These are phyloP conservation scores for Cryptosporidium parvum DNA, from an alignment of 169 alveolate genomes.

Conservation along the genomic window DNA sequence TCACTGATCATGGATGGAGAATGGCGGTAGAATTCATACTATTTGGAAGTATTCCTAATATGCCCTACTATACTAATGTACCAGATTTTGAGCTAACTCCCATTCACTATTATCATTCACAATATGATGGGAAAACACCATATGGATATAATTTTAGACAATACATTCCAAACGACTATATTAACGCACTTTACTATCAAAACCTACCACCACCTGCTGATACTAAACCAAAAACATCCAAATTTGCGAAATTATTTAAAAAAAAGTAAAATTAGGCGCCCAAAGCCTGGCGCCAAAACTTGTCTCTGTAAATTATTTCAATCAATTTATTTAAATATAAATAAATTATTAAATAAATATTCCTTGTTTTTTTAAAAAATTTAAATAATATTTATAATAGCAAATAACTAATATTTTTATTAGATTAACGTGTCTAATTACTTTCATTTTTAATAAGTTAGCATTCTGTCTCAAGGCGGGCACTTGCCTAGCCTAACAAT, in stretches of 20 bases:
- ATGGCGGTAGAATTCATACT: slow-evolving; percentile 71
- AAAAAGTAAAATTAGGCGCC: neutral
- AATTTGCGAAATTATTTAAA: neutral
- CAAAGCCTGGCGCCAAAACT: neutral
- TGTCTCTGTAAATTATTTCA: neutral
- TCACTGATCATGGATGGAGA: slow-evolving; percentile 56
- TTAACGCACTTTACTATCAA: neutral
- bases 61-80: slow-evolving; percentile 56
- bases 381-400: no score
- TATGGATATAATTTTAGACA: slow-evolving; percentile 19
- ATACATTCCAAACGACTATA: slow-evolving; percentile 28
- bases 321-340: neutral
- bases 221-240: slow-evolving; percentile 5
- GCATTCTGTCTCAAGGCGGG: slow-evolving; percentile 22
- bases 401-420: no score
- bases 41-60: slow-evolving; percentile 41
- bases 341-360: neutral
- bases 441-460: neutral
- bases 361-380: no score
- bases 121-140: slow-evolving; percentile 29
- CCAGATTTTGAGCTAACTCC: slow-evolving; percentile 72
- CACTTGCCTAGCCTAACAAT: neutral
- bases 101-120: slow-evolving; percentile 46
- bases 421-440: slow-evolving; percentile 6
- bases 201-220: neutral